phyloP scores from a whole-genome alignment of 2,329 filamentous ascomycete species.

The Apiospora pterosperma region DNA sequence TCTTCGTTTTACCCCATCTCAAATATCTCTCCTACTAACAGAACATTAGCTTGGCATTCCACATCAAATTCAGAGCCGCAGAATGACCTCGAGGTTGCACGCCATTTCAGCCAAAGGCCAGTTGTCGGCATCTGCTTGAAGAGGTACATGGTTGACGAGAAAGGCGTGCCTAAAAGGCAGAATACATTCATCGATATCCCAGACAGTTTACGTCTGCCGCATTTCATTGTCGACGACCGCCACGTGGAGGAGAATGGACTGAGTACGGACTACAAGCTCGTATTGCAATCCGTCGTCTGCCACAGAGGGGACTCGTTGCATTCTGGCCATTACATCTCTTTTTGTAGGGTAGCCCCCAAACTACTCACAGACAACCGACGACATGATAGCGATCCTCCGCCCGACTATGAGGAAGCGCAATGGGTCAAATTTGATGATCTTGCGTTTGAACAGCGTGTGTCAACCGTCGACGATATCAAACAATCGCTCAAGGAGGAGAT shows the following conservation, averaged over 20 bases:
- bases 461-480: slow-evolving; percentile 72
- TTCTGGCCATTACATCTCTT: slow-evolving; percentile 87
- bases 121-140: slow-evolving; percentile 92
- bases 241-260: slow-evolving; percentile 63
- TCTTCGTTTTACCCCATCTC: slow-evolving; percentile 10
- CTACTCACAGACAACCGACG: slow-evolving; percentile 58
- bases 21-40: slow-evolving; percentile 15
- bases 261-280: slow-evolving; percentile 88
- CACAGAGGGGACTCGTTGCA: slow-evolving; percentile 83
- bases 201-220: slow-evolving; percentile 72
- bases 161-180: slow-evolving; percentile 66
- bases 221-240: slow-evolving; percentile 82
- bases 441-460: slow-evolving; percentile 62
- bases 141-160: slow-evolving; percentile 72
- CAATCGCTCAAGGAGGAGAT: slow-evolving; percentile 79
- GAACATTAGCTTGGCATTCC: slow-evolving; percentile 75
- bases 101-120: slow-evolving; percentile 80
- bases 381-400: slow-evolving; percentile 54
- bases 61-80: slow-evolving; percentile 45
- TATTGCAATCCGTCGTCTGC: slow-evolving; percentile 87
- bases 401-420: slow-evolving; percentile 65
- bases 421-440: slow-evolving; percentile 96
- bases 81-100: slow-evolving; percentile 78
- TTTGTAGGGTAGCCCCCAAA: slow-evolving; percentile 71
- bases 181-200: slow-evolving; percentile 91